phyloP scores from a whole-genome alignment of 2,329 filamentous ascomycete species.

The Beauveria rudraprayagi region DNA sequence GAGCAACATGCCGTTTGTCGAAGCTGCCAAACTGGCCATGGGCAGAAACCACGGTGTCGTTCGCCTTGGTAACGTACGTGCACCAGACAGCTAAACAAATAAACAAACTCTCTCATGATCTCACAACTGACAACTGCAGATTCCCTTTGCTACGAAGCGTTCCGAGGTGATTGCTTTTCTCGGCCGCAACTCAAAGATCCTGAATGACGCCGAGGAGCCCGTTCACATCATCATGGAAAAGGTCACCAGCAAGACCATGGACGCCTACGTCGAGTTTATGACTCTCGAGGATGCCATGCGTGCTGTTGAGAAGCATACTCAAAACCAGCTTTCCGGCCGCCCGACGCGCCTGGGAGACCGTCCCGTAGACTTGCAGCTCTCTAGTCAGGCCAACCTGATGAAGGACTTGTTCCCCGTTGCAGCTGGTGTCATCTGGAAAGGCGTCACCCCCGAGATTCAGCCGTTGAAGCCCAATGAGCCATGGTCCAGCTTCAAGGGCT shows the following conservation, averaged over 20 bases:
- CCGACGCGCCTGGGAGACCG: constrained; percentile 47
- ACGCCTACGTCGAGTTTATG: constrained; percentile 52
- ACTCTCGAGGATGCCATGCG: constrained; percentile 44
- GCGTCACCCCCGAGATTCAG: constrained; percentile 33
- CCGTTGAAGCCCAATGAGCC: constrained; percentile 28
- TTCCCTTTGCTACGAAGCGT: constrained; percentile 46
- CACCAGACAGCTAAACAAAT: not conserved
- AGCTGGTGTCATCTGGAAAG: constrained; percentile 47
- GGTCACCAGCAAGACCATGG: constrained; percentile 53
- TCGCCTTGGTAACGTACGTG: constrained; percentile 42
- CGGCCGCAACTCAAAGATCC: constrained; percentile 47
- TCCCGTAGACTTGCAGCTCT: constrained; percentile 47
- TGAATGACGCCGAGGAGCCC: constrained; percentile 46
- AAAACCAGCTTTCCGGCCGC: constrained; percentile 30
- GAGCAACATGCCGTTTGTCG: constrained; percentile 39
- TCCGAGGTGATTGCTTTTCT: constrained; percentile 51
- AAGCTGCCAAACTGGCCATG: constrained; percentile 25
- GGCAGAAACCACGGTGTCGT: constrained; percentile 35
- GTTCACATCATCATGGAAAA: constrained; percentile 59
- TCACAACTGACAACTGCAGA: constrained; percentile 29
- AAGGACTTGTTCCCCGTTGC: constrained; percentile 53
- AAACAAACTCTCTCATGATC: not conserved
- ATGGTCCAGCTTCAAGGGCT: constrained; percentile 50
- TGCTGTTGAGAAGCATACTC: constrained; percentile 41
- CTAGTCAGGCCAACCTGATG: constrained; percentile 51